Base-by-base conservation (phyloP, 148 eudicot genomes). In the Vaccinium corymbosum region DNA sequence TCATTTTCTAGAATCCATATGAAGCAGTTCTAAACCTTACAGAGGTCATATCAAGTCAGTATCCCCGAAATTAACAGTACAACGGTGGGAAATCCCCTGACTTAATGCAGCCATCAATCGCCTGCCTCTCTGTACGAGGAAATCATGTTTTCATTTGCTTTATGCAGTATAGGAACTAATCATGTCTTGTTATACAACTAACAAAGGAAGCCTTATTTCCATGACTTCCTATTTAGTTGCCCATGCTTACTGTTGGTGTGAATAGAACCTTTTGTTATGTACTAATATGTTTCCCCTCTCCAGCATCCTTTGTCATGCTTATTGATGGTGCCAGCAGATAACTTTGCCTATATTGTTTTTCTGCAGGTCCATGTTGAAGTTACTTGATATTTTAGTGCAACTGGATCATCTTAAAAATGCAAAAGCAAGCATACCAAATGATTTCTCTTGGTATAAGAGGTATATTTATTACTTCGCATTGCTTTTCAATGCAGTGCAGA, bases 381-480 rank as follows among this genome's bases (percentile, higher is more conserved):
- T 97, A 89, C 91, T 94, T 86, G 99, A 94, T 91, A 95, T 97
- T 82, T 85, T 97, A 82, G 92, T 97, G 87, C 99, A 97, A 85
- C 95, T 97, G 88, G 99, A 97, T 89, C 98, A 97, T 89, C 94
- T 97, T 35, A 97, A 97, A 93, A 97, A 97, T 91, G 98, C 99
- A 50, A 97, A 97, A 86, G 99, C 99, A 85, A 97, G 99, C 89
- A 97, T 97, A 90, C 99, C 99, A 79, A 97, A 97, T 86, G 99
- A 97, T 89, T 97, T 94, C 88, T 94, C 99, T 80, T 97, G 99
- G 99, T 97, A 97, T 82, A 97, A 97, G 87, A 97, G 99, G 99
- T 97, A 91, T 86, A 81, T 46, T 80, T n/a, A 32, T 61, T 81
- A 72, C 32, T 7, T 51, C 49, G 20, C 27, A 11, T 29, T 50